Percentiles rank a stretch among this genome's conserved stretches.
These are phyloP conservation scores for Phaffia australis DNA, from an alignment of 768 basidiomycete species.

Conservation along the genomic window DNA sequence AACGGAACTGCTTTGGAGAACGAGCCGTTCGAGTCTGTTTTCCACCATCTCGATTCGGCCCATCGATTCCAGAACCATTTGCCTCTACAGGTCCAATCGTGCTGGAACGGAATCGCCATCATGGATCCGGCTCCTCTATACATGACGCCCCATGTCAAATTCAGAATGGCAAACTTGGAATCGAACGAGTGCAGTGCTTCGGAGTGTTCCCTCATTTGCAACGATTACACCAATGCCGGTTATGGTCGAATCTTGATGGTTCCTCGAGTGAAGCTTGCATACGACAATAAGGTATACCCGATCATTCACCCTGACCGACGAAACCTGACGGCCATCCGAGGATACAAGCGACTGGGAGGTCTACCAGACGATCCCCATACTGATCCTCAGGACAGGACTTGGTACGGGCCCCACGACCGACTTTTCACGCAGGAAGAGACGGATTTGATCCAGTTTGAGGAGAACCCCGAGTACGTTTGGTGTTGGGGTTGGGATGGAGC, in stretches of 20 bases:
- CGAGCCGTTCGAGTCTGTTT: slow-evolving; percentile 86
- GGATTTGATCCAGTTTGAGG: slow-evolving; percentile 59
- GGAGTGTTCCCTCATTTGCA: slow-evolving; percentile 94
- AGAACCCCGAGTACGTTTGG: slow-evolving; percentile 87
- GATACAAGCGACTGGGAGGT: slow-evolving; percentile 88
- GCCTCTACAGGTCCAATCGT: slow-evolving; percentile 90
- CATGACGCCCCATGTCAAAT: slow-evolving; percentile 73
- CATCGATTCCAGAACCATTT: slow-evolving; percentile 81
- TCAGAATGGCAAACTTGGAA: slow-evolving; percentile 84
- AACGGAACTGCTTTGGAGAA: slow-evolving; percentile 98
- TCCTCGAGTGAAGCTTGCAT: slow-evolving; percentile 88
- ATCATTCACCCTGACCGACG: slow-evolving; percentile 82
- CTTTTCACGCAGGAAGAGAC: slow-evolving; percentile 82
- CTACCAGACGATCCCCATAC: slow-evolving; percentile 90
- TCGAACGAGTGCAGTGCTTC: slow-evolving; percentile 89
- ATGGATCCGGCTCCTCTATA: slow-evolving; percentile 96
- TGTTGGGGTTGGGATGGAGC: slow-evolving; percentile 99
- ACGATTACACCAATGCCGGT: slow-evolving; percentile 28
- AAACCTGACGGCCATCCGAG: slow-evolving; percentile 91
- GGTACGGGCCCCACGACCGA: slow-evolving; percentile 81
- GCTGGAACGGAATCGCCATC: slow-evolving; percentile 97
- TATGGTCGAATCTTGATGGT: slow-evolving; percentile 98
- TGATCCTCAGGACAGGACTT: slow-evolving; percentile 81
- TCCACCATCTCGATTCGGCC: slow-evolving; percentile 68
- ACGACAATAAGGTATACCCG: slow-evolving; percentile 84